Evolutionary conservation across 768 basidiomycete species (phyloP), one percentile per base, ranked within the genome.

Genomic region (Favolaschia claudopus): DNA sequence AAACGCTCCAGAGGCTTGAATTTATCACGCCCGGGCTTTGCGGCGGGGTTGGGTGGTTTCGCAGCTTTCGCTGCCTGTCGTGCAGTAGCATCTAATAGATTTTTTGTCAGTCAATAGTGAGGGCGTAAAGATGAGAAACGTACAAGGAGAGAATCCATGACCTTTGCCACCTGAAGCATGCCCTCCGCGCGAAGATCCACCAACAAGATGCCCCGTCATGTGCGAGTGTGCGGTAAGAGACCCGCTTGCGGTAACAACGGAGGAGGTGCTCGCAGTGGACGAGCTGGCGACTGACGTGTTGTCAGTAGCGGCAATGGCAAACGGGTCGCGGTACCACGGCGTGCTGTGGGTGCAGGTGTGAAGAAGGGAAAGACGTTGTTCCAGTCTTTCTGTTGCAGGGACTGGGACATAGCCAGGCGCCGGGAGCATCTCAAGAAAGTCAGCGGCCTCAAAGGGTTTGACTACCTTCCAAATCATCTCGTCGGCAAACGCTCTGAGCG

Each of bases 241-340:
- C n/a, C n/a, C n/a, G n/a, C n/a, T n/a, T n/a, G n/a, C n/a, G n/a
- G n/a, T n/a, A n/a, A n/a, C n/a, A n/a, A n/a, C n/a, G n/a, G n/a
- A n/a, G n/a, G n/a, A n/a, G n/a, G n/a, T n/a, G n/a, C n/a, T n/a
- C n/a, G n/a, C n/a, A n/a, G n/a, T n/a, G n/a, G n/a, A n/a, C n/a
- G n/a, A n/a, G n/a, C n/a, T n/a, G n/a, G n/a, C n/a, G n/a, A n/a
- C n/a, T n/a, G n/a, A n/a, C n/a, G n/a, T n/a, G n/a, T n/a, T 36
- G n/a, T 27, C 25, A 20, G 45, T 22, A 33, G 28, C 45, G 12
- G 17, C 19, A 36, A 12, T 36, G 7, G 14, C 20, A 25, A 49
- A 37, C 17, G 47, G 47, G 25, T 49, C 28, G 15, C 29, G 47
- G 37, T 36, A 49, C 47, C 47, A 49, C 14, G 46, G 46, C 17